Evolutionary conservation across 352 stramenopile species (phyloP).

Genomic region (Peronospora belbahrii): DNA sequence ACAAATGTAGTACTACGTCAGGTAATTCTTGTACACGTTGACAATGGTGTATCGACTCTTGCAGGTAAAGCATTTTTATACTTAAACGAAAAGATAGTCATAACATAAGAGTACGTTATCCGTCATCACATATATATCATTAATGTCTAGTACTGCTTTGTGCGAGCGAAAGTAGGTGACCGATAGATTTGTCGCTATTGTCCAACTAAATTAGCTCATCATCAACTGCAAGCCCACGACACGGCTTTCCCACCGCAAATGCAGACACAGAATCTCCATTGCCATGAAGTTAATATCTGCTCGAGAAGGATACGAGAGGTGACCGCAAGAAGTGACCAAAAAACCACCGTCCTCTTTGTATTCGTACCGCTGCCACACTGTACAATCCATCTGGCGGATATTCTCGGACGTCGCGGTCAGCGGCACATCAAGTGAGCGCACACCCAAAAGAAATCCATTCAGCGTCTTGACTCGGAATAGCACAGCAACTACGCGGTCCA

Average conservation of each 20-base stretch:
- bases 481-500: conserved; percentile 29
- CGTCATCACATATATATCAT: no score
- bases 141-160: not conserved
- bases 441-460: conserved; percentile 29
- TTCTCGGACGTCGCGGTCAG: not conserved
- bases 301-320: conserved; percentile 22
- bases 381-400: conserved; percentile 24
- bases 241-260: conserved; percentile 31
- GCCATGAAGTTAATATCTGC: conserved; percentile 28
- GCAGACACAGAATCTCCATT: conserved; percentile 30
- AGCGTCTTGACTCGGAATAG: conserved; percentile 19
- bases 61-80: no score
- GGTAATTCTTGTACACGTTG: no score
- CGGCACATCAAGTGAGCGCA: conserved; percentile 18
- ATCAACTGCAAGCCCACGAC: conserved; percentile 14
- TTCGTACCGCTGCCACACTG: conserved; percentile 28
- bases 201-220: conserved; percentile 16
- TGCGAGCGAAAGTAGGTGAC: conserved; percentile 1
- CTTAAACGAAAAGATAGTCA: no score
- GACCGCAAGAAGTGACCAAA: conserved; percentile 20
- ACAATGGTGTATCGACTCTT: no score
- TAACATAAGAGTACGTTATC: no score
- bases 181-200: not conserved
- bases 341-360: conserved; percentile 19
- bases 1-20: no score